Conservation (phyloP, 352 stramenopile genomes). For the Phytophthora gonapodyides region DNA sequence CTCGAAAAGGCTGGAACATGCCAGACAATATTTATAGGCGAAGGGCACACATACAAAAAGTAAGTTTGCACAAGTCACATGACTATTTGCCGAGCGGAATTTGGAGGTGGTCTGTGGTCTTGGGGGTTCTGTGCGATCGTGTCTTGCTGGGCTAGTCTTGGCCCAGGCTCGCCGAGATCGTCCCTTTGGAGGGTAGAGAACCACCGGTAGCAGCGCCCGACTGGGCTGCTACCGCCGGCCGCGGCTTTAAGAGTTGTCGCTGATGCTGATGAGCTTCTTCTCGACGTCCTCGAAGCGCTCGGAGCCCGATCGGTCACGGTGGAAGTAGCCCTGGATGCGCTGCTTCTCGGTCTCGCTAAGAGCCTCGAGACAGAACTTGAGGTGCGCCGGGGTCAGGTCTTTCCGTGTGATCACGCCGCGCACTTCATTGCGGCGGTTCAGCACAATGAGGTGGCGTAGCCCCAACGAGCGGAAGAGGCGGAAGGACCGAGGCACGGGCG, state of each 20-base stretch:
- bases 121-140: slow-evolving; percentile 25
- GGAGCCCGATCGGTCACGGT: slow-evolving; percentile 61
- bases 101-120: slow-evolving; percentile 36
- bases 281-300: slow-evolving; percentile 86
- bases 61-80: slow-evolving; percentile 32
- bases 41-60: slow-evolving; percentile 1
- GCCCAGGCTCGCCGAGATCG: not conserved
- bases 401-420: slow-evolving; percentile 88
- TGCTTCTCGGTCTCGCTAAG: slow-evolving; percentile 84
- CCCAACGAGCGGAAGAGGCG: slow-evolving; percentile 97
- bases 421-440: slow-evolving; percentile 92
- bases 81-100: slow-evolving; percentile 26
- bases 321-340: slow-evolving; percentile 86
- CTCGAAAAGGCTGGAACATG: slow-evolving; percentile 3
- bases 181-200: slow-evolving; percentile 6
- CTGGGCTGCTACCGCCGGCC: slow-evolving; percentile 27
- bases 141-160: slow-evolving; percentile 6
- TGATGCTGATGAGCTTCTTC: slow-evolving; percentile 80
- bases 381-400: slow-evolving; percentile 81
- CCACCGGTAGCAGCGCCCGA: slow-evolving; percentile 26
- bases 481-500: slow-evolving; percentile 95
- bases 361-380: slow-evolving; percentile 80
- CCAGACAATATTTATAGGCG: slow-evolving; percentile 35
- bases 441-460: slow-evolving; percentile 94
- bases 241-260: slow-evolving; percentile 78